Evolutionary conservation across 2,329 filamentous ascomycete genomes (phyloP).

Genomic region (Hypoxylon sp.): DNA sequence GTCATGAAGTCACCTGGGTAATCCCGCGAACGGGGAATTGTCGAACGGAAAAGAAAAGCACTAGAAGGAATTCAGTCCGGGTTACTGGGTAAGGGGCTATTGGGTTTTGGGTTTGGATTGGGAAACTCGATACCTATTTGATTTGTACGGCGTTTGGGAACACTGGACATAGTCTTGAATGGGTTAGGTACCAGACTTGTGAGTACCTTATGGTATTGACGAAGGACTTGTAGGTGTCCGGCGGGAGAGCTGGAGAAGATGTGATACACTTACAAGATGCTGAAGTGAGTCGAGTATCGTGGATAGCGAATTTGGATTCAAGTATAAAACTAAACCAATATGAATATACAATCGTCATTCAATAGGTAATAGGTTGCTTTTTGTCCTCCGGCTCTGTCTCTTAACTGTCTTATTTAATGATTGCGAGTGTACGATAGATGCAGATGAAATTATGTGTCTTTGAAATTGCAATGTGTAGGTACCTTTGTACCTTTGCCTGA

Average conservation of each 20-base stretch:
- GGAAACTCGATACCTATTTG: constrained; percentile 48
- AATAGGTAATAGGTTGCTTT: neutral
- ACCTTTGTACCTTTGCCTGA: too few relatives aligned
- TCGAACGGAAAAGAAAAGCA: constrained; percentile 22
- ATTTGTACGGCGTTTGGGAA: constrained; percentile 38
- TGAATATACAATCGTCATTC: constrained; percentile 15
- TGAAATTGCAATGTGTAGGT: too few relatives aligned
- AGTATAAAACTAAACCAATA: constrained; percentile 17
- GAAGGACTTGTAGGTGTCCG: neutral
- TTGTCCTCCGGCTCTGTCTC: neutral
- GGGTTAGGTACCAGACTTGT: constrained; percentile 5
- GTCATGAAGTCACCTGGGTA: constrained; percentile 1
- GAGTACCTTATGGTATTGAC: neutral
- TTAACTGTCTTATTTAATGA: neutral
- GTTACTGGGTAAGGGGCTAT: constrained; percentile 16
- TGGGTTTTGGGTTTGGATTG: constrained; percentile 24
- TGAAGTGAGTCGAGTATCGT: constrained; percentile 1
- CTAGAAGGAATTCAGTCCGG: constrained; percentile 32
- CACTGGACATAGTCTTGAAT: neutral
- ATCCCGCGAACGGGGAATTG: constrained; percentile 4
- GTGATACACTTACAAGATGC: neutral
- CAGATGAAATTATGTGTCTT: too few relatives aligned
- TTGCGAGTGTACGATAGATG: neutral
- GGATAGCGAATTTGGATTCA: constrained; percentile 1
- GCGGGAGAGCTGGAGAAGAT: neutral